phyloP scores from a whole-genome alignment of 345 rosid genomes.

The Euphorbia tirucalli region DNA sequence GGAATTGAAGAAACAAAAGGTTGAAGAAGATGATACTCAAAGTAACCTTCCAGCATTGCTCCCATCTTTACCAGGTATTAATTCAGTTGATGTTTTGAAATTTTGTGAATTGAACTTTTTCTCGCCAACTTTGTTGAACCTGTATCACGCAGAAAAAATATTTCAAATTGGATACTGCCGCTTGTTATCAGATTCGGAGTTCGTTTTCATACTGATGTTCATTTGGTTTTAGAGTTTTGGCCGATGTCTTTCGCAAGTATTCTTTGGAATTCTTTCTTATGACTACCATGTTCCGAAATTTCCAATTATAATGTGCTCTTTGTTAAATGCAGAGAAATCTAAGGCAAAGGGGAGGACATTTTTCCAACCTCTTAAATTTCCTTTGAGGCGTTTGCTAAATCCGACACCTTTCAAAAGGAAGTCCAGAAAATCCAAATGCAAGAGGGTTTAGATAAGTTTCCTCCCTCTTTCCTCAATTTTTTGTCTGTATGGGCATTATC shows the following conservation, averaged over 20 bases:
- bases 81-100: neutral
- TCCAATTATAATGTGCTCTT: neutral
- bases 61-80: constrained; percentile 32
- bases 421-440: constrained; percentile 23
- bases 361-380: constrained; percentile 26
- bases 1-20: constrained; percentile 26
- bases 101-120: neutral
- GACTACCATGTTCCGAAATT: neutral
- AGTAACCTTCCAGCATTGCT: constrained; percentile 23
- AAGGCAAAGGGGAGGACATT: constrained; percentile 29
- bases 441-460: constrained; percentile 3
- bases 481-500: neutral
- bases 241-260: neutral
- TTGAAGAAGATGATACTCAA: constrained; percentile 37
- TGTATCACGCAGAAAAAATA: neutral
- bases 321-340: constrained; percentile 37
- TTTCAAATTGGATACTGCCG: neutral
- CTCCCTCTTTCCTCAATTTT: constrained; percentile 1
- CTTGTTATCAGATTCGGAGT: neutral
- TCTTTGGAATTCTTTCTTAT: neutral
- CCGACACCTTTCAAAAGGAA: constrained; percentile 44
- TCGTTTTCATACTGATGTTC: neutral
- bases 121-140: neutral
- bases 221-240: neutral
- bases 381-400: constrained; percentile 43